These are phyloP conservation scores for Scytalidium sp. DNA, from an alignment of 2,329 filamentous ascomycete genomes.

Conservation along the genomic window DNA sequence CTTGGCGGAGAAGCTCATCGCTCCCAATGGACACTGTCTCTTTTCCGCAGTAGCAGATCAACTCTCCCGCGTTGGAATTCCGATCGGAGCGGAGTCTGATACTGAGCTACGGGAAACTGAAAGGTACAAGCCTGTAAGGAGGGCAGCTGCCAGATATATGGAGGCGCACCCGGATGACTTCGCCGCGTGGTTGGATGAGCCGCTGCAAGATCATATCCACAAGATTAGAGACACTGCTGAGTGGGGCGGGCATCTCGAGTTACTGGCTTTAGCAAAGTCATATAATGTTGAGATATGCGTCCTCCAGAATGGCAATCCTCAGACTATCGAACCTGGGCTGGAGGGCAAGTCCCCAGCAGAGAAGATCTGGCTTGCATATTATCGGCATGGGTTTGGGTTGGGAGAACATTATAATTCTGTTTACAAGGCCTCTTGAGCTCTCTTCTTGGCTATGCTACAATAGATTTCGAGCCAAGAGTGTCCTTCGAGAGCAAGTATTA, in stretches of 20 bases:
- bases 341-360: constrained; percentile 40
- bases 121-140: constrained; percentile 65
- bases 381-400: constrained; percentile 87
- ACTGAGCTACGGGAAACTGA: constrained; percentile 30
- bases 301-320: constrained; percentile 78
- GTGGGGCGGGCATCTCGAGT: constrained; percentile 93
- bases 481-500: neutral
- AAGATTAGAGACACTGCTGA: constrained; percentile 86
- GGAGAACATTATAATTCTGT: constrained; percentile 98
- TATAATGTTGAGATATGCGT: constrained; percentile 82
- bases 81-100: constrained; percentile 32
- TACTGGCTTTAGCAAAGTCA: constrained; percentile 76
- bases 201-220: constrained; percentile 66
- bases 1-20: constrained; percentile 74
- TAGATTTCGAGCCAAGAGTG: neutral
- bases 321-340: constrained; percentile 62
- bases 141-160: constrained; percentile 77
- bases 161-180: constrained; percentile 73
- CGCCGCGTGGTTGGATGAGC: constrained; percentile 81
- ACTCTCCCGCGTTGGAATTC: constrained; percentile 52
- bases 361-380: constrained; percentile 87
- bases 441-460: neutral
- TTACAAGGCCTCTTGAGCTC: constrained; percentile 34
- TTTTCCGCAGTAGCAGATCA: constrained; percentile 92
- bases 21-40: constrained; percentile 90